A percentile compares a stretch with the other conserved stretches of the same genome.
Evolutionary conservation across 2,329 filamentous ascomycete genomes (phyloP).

Genomic region (Calonectria fujianensis): DNA sequence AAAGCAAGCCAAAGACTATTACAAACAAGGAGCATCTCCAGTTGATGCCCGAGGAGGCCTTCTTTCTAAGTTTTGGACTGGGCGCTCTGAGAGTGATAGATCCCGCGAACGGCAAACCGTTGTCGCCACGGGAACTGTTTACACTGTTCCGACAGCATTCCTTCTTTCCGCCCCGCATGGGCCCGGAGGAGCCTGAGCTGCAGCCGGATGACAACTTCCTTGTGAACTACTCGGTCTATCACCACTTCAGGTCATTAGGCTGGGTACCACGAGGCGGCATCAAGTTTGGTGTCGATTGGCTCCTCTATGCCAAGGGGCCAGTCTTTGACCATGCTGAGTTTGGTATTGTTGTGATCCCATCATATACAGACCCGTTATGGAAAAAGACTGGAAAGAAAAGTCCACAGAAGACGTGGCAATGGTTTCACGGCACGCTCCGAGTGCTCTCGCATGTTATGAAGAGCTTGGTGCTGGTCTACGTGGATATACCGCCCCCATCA

Average conservation of each 20-base stretch:
- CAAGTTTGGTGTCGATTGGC: conserved; percentile 95
- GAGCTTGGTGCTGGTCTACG: conserved; percentile 91
- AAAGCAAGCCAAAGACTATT: conserved; percentile 50
- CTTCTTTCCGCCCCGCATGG: conserved; percentile 76
- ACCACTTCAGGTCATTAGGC: conserved; percentile 95
- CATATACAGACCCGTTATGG: conserved; percentile 87
- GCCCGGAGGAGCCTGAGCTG: conserved; percentile 64
- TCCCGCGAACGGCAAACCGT: conserved; percentile 63
- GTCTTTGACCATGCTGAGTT: conserved; percentile 98
- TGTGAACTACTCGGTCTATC: conserved; percentile 91
- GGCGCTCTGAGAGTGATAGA: conserved; percentile 81
- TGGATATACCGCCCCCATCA: conserved; percentile 87
- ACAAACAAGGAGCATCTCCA: conserved; percentile 88
- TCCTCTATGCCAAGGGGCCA: conserved; percentile 95
- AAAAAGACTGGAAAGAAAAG: conserved; percentile 71
- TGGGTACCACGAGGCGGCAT: conserved; percentile 95
- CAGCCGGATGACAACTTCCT: conserved; percentile 89
- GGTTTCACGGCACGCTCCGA: conserved; percentile 91
- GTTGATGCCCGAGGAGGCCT: conserved; percentile 90
- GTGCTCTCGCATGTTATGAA: conserved; percentile 94
- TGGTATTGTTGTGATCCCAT: conserved; percentile 87
- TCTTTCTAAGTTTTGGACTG: conserved; percentile 90
- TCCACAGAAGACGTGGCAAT: conserved; percentile 80
- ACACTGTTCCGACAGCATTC: conserved; percentile 81
- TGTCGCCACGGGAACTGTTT: conserved; percentile 76